phyloP scores from a whole-genome alignment of 2,329 filamentous ascomycete genomes.

The Phialophora expanda region DNA sequence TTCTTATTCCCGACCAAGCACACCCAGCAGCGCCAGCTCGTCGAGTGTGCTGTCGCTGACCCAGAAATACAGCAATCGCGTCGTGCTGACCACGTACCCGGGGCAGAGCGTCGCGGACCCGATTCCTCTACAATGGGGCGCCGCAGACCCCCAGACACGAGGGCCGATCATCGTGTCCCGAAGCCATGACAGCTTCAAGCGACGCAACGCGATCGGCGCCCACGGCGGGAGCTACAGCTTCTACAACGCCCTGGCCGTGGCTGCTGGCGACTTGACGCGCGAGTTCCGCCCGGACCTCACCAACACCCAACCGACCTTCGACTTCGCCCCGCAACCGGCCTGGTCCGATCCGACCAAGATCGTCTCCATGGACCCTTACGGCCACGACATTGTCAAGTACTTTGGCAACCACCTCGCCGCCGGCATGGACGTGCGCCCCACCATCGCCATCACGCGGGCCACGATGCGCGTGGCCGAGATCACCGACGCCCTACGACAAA shows the following conservation, averaged over 20 bases:
- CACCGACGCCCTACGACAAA: conserved; percentile 80
- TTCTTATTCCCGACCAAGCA: conserved; percentile 3
- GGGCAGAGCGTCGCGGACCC: conserved; percentile 93
- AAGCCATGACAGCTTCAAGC: conserved; percentile 73
- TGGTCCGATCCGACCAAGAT: conserved; percentile 94
- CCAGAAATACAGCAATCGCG: conserved; percentile 49
- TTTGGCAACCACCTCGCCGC: conserved; percentile 80
- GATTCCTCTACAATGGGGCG: conserved; percentile 86
- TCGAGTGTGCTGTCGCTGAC: conserved; percentile 13
- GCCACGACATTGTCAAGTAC: conserved; percentile 70
- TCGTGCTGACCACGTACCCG: conserved; percentile 82
- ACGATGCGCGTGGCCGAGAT: conserved; percentile 93
- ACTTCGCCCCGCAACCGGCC: conserved; percentile 85
- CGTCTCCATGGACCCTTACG: conserved; percentile 94
- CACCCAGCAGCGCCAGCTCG: conserved; percentile 12
- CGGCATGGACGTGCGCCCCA: conserved; percentile 83
- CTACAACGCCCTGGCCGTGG: conserved; percentile 91
- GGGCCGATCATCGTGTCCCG: conserved; percentile 89
- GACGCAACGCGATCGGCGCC: conserved; percentile 75
- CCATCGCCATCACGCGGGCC: conserved; percentile 88
- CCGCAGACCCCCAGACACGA: conserved; percentile 72
- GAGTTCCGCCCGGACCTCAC: conserved; percentile 80
- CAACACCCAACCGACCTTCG: conserved; percentile 89
- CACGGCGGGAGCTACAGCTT: conserved; percentile 94
- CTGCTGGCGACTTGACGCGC: conserved; percentile 82